Evolutionary conservation across 1,284 basidiomycete species (phyloP), one percentile per base, ranked within the genome.

Genomic region (Ustilago curta): DNA sequence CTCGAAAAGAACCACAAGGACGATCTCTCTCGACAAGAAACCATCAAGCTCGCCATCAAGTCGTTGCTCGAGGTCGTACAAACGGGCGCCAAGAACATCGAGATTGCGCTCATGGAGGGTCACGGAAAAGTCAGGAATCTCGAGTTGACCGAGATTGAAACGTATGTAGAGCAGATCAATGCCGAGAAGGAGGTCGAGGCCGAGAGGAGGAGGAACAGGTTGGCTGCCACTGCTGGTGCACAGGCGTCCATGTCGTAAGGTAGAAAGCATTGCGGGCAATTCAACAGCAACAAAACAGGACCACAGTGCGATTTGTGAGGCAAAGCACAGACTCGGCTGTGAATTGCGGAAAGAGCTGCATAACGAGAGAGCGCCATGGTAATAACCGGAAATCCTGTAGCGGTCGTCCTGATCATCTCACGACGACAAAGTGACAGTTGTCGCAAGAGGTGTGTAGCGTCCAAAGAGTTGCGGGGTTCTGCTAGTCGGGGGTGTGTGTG

Each of bases 1-100:
- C 86, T 99, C 64, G 97, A 99, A 87, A 99, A 99, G 89, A 97
- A 98, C 83, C 93, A 97, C 87, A 93, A 91, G 78, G 95, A 97
- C 74, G 93, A 93, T 76, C 88, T 97, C 87, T 88, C 89, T 14
- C 89, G 93, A 68, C 94, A 95, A 42, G 93, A 95, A 66, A 91
- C 92, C 52, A 93, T 99, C 87, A 98, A 98, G 86, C 88, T 99
- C 42, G 93, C 97, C 0, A 90, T 99, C 80, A 99, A 98, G 88
- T 94, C 92, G 84, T 87, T 99, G 81, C 88, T 99, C 27, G 97
- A 99, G 85, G 96, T 99, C 29, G 97, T 99, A 2, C 97, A 99
- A 87, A 98, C 97, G 1, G 97, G 97, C 25, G 97, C 97, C 4
- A 99, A 99, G 89, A 99, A 84, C 67, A 84, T 84, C 43, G 83